Percentiles rank a stretch among this genome's conserved stretches.
phyloP scores from a whole-genome alignment of 305 asterid species.

The Plantago coronopus region DNA sequence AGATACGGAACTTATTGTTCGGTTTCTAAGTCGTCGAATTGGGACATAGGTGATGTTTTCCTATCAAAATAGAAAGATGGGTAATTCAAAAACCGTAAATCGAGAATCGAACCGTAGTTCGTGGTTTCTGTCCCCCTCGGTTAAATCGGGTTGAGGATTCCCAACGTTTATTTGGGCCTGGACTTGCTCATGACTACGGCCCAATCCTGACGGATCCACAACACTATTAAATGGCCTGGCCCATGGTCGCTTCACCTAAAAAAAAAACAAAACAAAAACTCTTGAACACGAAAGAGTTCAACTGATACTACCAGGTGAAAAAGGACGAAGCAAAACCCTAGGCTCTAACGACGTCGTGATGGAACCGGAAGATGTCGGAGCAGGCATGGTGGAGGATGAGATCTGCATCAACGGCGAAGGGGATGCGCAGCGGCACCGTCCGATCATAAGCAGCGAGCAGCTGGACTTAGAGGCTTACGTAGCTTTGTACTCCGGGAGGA shows the following conservation, averaged over 20 bases:
- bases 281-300: background rate
- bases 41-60: no score
- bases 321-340: conserved; percentile 17
- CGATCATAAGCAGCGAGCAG: conserved; percentile 83
- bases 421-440: conserved; percentile 56
- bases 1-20: no score
- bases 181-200: background rate
- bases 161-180: background rate
- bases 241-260: background rate
- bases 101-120: no score
- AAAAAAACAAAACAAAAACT: background rate
- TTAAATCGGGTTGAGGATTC: no score
- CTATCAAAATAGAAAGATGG: no score
- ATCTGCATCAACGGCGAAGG: conserved; percentile 52
- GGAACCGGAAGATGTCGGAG: conserved; percentile 66
- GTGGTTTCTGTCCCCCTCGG: no score
- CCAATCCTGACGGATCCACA: background rate
- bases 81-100: no score
- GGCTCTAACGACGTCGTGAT: conserved; percentile 42
- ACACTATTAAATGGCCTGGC: background rate
- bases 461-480: conserved; percentile 94
- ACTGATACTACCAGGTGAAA: background rate
- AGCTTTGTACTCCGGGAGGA: conserved; percentile 77
- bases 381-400: conserved; percentile 58
- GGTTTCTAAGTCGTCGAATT: no score